phyloP scores from a whole-genome alignment of 1,139 yeast species.

The Eremothecium coryli region DNA sequence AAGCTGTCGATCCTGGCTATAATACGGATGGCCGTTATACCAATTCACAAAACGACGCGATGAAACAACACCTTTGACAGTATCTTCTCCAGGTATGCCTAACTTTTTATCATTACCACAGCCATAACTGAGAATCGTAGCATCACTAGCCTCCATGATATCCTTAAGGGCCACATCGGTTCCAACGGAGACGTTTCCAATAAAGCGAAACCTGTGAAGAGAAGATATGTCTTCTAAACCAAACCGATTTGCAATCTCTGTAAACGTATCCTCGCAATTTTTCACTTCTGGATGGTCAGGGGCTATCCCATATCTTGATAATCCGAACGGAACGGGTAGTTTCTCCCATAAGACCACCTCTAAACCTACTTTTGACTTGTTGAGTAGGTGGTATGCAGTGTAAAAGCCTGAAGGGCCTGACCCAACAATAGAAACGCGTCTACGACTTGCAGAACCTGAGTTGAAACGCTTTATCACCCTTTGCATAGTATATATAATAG shows the following conservation, averaged over 20 bases:
- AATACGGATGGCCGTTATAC: slow-evolving; percentile 85
- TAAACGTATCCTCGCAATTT: slow-evolving; percentile 73
- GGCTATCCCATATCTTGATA: slow-evolving; percentile 92
- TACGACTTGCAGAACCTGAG: slow-evolving; percentile 8
- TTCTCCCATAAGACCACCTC: slow-evolving; percentile 64
- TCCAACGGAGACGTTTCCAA: slow-evolving; percentile 70
- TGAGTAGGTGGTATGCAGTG: slow-evolving; percentile 67
- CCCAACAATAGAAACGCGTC: slow-evolving; percentile 56
- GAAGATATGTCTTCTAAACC: slow-evolving; percentile 3
- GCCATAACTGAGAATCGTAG: slow-evolving; percentile 76
- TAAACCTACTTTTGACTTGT: slow-evolving; percentile 40
- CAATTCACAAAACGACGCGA: slow-evolving; percentile 89
- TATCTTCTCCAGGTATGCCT: slow-evolving; percentile 50
- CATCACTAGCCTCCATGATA: slow-evolving; percentile 52
- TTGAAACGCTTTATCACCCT: too few relatives aligned
- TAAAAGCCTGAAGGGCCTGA: slow-evolving; percentile 97
- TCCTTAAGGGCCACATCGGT: slow-evolving; percentile 43
- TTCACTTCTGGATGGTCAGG: slow-evolving; percentile 99
- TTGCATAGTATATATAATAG: too few relatives aligned
- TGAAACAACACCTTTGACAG: slow-evolving; percentile 56
- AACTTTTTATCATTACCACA: slow-evolving; percentile 55
- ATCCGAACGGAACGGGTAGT: slow-evolving; percentile 84
- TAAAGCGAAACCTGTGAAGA: slow-evolving; percentile 45
- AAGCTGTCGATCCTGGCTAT: slow-evolving; percentile 21
- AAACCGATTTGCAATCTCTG: slow-evolving; percentile 43